Base-by-base conservation (phyloP, 129 eudicot species). In the Artemisia tridentata region DNA sequence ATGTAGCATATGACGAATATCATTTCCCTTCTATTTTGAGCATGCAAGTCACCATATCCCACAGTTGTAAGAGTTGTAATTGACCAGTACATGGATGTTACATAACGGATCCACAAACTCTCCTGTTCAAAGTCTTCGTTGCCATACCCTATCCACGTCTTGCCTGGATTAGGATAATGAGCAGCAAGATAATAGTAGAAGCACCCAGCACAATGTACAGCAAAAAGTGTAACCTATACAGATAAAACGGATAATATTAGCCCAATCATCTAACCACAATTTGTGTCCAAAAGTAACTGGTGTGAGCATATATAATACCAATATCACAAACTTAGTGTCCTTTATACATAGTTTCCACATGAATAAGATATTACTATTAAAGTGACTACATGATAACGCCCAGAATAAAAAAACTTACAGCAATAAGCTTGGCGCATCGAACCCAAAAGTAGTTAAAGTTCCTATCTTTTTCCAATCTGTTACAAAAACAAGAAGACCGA, bases 381-480 rank as follows among this genome's bases (percentile, higher is more conserved):
- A 65, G 27, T 55, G 56, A 38, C 46, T 31, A 51, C 45, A 66
- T 16, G 7, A 34, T 29, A 34, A 5, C 29, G 9, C 34, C 17
- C 6, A 3, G 13, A 0, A 56, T 15, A 48, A 34, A 65, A 38
- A 48, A 55, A 81, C 98, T 81, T 86, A 92, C 98, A 81, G 86
- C 88, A 69, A 89, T 71, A 79, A 92, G 98, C 82, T 87, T 92
- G 29, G 86, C 88, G 77, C 96, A 89, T 73, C 98, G 86, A 71
- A 92, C 96, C 88, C 95, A 85, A 64, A 86, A 92, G 91, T 92
- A 92, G 85, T 92, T 92, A 78, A 86, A 92, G 70, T 87, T 85
- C 80, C 87, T 81, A 78, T 92, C 98, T 83, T 92, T 92, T 92
- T 92, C 98, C 87, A 89, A 74, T 71, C 98, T 92, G 84, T 60